These are phyloP conservation scores for Sporothrix inflata DNA, from an alignment of 2,329 filamentous ascomycete species.

Conservation along the genomic window DNA sequence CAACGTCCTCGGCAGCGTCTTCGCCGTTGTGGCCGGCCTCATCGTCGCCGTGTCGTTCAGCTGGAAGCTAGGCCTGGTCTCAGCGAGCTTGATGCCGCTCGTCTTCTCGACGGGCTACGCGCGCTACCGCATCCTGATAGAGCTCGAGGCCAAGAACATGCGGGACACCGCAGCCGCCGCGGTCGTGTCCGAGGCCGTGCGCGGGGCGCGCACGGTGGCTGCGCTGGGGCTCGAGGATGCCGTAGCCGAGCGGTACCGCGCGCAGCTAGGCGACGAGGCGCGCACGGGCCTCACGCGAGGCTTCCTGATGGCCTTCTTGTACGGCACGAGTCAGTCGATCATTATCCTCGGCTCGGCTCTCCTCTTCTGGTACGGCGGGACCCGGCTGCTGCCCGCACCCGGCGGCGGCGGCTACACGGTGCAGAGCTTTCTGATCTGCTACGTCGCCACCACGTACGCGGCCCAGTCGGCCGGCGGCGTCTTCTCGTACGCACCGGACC, in stretches of 20 bases:
- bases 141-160: constrained; percentile 20
- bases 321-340: constrained; percentile 80
- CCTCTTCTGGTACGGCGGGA: constrained; percentile 89
- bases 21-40: constrained; percentile 75
- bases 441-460: constrained; percentile 83
- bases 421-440: constrained; percentile 90
- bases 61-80: constrained; percentile 46
- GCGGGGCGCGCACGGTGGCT: constrained; percentile 88
- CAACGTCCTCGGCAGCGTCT: constrained; percentile 68
- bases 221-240: constrained; percentile 83
- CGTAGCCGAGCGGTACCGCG: constrained; percentile 72
- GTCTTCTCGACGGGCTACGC: constrained; percentile 14
- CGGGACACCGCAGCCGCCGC: constrained; percentile 63
- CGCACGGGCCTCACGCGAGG: constrained; percentile 71
- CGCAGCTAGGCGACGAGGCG: constrained; percentile 67
- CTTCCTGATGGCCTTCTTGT: constrained; percentile 74
- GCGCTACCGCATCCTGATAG: constrained; percentile 15
- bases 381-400: constrained; percentile 64
- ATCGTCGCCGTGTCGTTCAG: constrained; percentile 47
- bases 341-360: constrained; percentile 82
- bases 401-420: constrained; percentile 64
- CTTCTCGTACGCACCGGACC: constrained; percentile 87
- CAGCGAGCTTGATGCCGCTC: constrained; percentile 20
- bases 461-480: constrained; percentile 87
- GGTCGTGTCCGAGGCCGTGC: constrained; percentile 89